Evolutionary conservation across 345 rosid species (phyloP), one percentile per base, ranked within the genome.

Genomic region (Populus nigra): DNA sequence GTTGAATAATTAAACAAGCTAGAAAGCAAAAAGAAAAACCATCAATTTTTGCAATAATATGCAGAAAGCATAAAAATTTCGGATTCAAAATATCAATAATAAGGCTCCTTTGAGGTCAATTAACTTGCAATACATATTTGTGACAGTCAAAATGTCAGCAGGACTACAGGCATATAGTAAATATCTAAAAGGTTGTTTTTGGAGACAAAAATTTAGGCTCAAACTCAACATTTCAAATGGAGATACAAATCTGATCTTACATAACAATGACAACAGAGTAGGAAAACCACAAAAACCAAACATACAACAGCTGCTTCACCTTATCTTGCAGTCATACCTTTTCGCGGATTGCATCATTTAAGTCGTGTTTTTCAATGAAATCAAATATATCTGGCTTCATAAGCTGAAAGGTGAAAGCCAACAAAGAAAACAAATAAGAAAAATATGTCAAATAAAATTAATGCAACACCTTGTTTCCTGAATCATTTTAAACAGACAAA

Each of bases 301-400:
- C 65, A 43, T 59, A 81, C 69, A 55, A 83, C 66, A 55, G 72
- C 49, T 25, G 49, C 13, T 79, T 71, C 45, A 78, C 73, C 63
- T 68, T 68, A 41, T 62, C 59, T 72, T 22, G n/a, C 65, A 59
- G 29, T 22, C 86, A 81, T 92, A 96, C 99, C 99, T 96, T 96
- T 86, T 90, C 97, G 67, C 88, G 96, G 76, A 92, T 84, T 22
- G 89, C 89, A 80, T 92, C 99, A 71, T 94, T 96, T 78, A 96
- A 85, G 86, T 76, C 82, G 87, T 94, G 90, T 73, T 87, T 92
- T 85, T 96, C 98, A 59, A 94, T 83, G 86, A 94, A 92, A 80
- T 90, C 91, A 80, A 94, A 96, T 78, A 91, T 81, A 75, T 89
- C 91, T 31, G 97, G 98, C 83, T 90, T 96, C 97, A 94, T 83